A percentile compares a stretch with the other conserved stretches of the same genome.
Conservation (phyloP, 2,329 filamentous ascomycete genomes). For the Colletotrichum sansevieriae region DNA sequence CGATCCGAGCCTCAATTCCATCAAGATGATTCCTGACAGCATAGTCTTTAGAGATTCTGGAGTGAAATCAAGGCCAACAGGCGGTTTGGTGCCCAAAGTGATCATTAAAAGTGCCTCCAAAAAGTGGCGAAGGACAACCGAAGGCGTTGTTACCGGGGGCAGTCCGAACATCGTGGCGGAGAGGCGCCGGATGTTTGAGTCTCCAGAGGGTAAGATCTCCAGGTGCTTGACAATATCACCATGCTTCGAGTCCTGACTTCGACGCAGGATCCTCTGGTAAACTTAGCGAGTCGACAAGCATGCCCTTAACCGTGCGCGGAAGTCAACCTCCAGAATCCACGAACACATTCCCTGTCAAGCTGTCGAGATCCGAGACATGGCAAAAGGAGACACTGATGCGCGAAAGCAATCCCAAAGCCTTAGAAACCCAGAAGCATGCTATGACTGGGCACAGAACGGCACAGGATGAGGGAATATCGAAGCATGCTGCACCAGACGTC, state of each 20-base stretch:
- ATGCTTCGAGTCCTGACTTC: neutral
- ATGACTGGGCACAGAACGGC: neutral
- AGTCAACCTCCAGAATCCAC: too few species aligned
- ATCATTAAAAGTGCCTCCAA: neutral
- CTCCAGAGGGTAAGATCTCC: neutral
- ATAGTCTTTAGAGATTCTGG: neutral
- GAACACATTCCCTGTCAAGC: neutral
- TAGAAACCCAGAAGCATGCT: neutral
- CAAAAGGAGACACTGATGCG: neutral
- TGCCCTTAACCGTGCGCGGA: neutral
- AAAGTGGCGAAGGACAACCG: neutral
- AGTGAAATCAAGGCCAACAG: neutral
- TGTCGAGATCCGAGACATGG: neutral
- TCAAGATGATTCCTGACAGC: neutral
- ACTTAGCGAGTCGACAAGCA: neutral
- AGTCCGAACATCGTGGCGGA: conserved; percentile 15
- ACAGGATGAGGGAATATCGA: neutral
- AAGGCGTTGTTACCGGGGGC: neutral
- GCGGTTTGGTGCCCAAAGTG: neutral
- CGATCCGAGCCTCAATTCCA: neutral
- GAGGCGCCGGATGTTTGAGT: conserved; percentile 13
- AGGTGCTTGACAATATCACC: neutral
- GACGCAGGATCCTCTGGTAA: neutral
- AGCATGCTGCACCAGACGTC: neutral
- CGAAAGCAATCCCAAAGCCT: neutral